Conservation (phyloP, 2,329 filamentous ascomycete species). For the Ceratocystis huliohia region DNA sequence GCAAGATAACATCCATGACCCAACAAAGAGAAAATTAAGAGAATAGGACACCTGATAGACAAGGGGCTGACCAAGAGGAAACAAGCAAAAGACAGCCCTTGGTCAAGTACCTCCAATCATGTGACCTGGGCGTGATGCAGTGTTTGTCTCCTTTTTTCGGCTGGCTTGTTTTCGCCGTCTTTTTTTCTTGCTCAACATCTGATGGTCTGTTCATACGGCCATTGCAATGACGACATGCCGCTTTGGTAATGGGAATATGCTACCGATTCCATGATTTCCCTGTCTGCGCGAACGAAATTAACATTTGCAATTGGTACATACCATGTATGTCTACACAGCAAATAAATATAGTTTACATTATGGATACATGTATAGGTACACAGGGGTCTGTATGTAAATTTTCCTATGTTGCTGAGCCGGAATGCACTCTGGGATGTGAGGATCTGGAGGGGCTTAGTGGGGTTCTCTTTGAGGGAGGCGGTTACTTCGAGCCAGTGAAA, state of each 20-base stretch:
- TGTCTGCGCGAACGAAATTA: neutral
- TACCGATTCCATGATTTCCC: neutral
- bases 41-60: neutral
- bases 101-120: neutral
- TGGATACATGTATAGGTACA: neutral
- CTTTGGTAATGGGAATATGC: neutral
- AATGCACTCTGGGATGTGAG: neutral
- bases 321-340: neutral
- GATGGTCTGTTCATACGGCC: neutral
- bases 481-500: neutral
- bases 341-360: neutral
- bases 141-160: neutral
- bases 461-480: neutral
- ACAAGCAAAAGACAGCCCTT: neutral
- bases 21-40: neutral
- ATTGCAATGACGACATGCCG: neutral
- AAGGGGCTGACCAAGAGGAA: neutral
- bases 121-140: constrained; percentile 2
- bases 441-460: neutral
- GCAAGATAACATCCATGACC: neutral
- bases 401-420: neutral
- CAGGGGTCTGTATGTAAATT: neutral
- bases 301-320: neutral
- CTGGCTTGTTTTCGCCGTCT: neutral
- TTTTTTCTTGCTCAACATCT: neutral